Evolutionary conservation across 2,329 filamentous ascomycete species (phyloP), one percentile per base, ranked within the genome.

Genomic region (Tolypocladium inflatum): DNA sequence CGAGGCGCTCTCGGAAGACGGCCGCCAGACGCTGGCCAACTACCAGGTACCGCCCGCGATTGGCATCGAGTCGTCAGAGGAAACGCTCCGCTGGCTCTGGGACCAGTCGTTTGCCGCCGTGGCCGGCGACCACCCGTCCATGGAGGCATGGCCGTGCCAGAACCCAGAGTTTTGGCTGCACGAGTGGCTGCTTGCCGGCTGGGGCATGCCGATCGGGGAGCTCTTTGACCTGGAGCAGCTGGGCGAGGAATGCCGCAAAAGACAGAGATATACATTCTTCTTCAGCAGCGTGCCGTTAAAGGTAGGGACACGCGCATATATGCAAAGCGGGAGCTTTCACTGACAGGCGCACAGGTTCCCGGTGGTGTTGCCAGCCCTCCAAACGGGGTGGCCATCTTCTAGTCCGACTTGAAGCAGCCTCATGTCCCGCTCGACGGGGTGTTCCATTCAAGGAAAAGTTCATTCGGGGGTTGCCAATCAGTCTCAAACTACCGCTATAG

Each of bases 31-130:
- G 7, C 63, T 77, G 1, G 68, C 70, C 3, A 65, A 68, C 8
- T 65, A 66, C 7, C 61, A 63, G 0, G 58, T 66, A 0, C 70
- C 71, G 0, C 67, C 72, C 1, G 60, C 65, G 8, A 65, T 69
- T 57, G 81, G 80, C 1, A 71, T 83, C 2, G 74, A 80, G 55
- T 77, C 77, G 0, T 76, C 74, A 2, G 71, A 77, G 19, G 74
- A 73, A 6, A 77, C 76, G 8, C 71, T 83, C 17, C 73, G 75
- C 42, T 86, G 82, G 82, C 70, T 85, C 21, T 85, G 82, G 81
- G 77, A 84, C 57, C 74, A 78, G 7, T 58, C 55, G 17, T 83
- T 86, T 62, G 71, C 80, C 0, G 83, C 82, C 1, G 76, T 84
- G 0, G 83, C 77, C 0, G 80, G 81, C 2, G 83, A 86, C 59